These are phyloP conservation scores for Letharia lupina DNA, from an alignment of 495 filamentous ascomycete species.

Conservation along the genomic window DNA sequence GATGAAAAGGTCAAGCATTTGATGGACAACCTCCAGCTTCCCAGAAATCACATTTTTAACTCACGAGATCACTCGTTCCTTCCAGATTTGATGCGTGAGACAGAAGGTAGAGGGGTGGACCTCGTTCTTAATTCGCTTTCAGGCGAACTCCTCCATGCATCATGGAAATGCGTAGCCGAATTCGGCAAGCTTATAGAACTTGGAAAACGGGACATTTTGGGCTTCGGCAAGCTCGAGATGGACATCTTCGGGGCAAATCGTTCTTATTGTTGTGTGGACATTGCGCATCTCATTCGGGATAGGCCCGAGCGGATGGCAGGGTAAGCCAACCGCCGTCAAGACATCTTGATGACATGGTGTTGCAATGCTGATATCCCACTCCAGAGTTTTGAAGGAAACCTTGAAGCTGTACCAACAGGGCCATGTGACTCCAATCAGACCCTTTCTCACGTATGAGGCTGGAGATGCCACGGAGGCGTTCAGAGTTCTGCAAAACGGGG, in stretches of 20 bases:
- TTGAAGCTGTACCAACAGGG: conserved; percentile 10
- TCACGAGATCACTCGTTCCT: conserved; percentile 39
- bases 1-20: conserved; percentile 36
- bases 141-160: conserved; percentile 39
- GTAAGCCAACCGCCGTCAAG: background rate
- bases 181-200: conserved; percentile 52
- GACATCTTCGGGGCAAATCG: conserved; percentile 23
- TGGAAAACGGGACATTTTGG: conserved; percentile 33
- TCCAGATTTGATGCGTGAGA: conserved; percentile 35
- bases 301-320: background rate
- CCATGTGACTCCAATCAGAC: conserved; percentile 11
- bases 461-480: conserved; percentile 38
- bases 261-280: conserved; percentile 12
- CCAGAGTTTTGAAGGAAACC: background rate
- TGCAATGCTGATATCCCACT: conserved; percentile 8
- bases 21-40: conserved; percentile 29
- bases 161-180: conserved; percentile 46
- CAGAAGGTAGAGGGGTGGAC: conserved; percentile 44
- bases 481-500: conserved; percentile 38
- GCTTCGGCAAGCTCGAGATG: background rate
- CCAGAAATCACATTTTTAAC: conserved; percentile 41
- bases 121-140: conserved; percentile 48
- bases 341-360: background rate
- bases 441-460: conserved; percentile 25
- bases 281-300: conserved; percentile 7